phyloP scores from a whole-genome alignment of 2,329 filamentous ascomycete species.

The Emmonsia crescens region DNA sequence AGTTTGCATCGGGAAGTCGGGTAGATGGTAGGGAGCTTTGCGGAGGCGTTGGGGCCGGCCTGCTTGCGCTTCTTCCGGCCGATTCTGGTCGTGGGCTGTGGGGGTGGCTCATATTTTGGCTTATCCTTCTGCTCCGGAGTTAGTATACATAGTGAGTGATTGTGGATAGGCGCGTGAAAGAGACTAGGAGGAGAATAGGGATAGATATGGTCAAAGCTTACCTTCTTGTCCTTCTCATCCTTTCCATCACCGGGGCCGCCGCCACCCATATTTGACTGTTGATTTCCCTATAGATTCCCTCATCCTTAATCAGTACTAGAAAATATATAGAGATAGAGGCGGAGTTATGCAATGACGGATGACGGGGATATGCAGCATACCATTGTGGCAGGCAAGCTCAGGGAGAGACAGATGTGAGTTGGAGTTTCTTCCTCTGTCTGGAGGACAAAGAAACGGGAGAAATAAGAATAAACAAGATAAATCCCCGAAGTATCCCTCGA shows the following conservation, averaged over 20 bases:
- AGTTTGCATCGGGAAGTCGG: constrained; percentile 97
- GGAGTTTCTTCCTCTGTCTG: not conserved
- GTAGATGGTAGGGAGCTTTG: constrained; percentile 88
- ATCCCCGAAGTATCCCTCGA: not conserved
- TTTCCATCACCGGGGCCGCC: constrained; percentile 63
- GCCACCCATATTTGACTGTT: constrained; percentile 71
- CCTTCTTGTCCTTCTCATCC: constrained; percentile 91
- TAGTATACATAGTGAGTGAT: constrained; percentile 9
- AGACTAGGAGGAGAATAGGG: not conserved
- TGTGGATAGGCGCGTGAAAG: not conserved
- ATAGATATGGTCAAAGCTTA: constrained; percentile 25
- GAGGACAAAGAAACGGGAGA: not conserved
- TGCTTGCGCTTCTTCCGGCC: constrained; percentile 98
- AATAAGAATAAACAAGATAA: not conserved
- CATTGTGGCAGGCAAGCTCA: constrained; percentile 25
- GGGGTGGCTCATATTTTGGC: constrained; percentile 98
- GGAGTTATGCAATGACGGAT: not conserved
- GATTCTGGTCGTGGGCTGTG: constrained; percentile 90
- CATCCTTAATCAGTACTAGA: constrained; percentile 17
- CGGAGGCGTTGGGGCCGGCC: constrained; percentile 82
- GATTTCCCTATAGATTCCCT: constrained; percentile 33
- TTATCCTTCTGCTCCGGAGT: constrained; percentile 74
- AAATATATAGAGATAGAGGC: constrained; percentile 4
- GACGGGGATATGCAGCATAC: constrained; percentile 16
- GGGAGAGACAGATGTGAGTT: not conserved